Evolutionary conservation across 192 early-diverging fungal species (phyloP), one percentile per base, ranked within the genome.

Genomic region (Coemansia sp.): DNA sequence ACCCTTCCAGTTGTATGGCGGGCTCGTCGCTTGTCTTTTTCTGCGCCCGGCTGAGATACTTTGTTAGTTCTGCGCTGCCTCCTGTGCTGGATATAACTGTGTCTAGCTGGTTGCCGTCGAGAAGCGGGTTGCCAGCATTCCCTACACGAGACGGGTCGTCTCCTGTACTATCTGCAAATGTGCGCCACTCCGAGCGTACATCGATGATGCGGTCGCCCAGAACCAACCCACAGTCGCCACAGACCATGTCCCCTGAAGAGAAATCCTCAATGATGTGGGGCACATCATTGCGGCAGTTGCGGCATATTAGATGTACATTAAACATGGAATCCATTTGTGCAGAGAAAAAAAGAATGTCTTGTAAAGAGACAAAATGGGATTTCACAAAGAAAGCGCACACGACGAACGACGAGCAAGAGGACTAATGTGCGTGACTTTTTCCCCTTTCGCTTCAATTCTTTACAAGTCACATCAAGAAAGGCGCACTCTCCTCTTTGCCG

Each of bases 201-300:
- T 98, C 96, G 46, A 98, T 90, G 60, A 98, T 92, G 15, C 94
- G 84, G 69, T 93, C 87, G 11, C 92, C 92, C 6, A 98, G 80
- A 6, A 98, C 89, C 14, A 95, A 70, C 6, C 93, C 94, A 63
- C 96, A 98, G 71, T 91, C 89, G 28, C 93, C 94, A 69, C 96
- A 98, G 14, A 98, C 86, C 26, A 90, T 58, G 73, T 98, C 96
- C 6, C 96, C 96, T 23, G 86, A 88, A 0, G 89, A 80, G 64
- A 96, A 96, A 65, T 95, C 92, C 71, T 98, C 96, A 26, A 96
- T 80, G 43, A 98, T 90, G 58, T 96, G 90, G 17, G 93, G 93
- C 9, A 87, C 80, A 3, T 78, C 73, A 39, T 89, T 76, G 60
- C 85, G 83, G 73, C 94, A 98, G 75, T 93, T 83, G 38, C 74